Base-by-base conservation (phyloP, 2,329 filamentous ascomycete species). In the Fusarium poae region DNA sequence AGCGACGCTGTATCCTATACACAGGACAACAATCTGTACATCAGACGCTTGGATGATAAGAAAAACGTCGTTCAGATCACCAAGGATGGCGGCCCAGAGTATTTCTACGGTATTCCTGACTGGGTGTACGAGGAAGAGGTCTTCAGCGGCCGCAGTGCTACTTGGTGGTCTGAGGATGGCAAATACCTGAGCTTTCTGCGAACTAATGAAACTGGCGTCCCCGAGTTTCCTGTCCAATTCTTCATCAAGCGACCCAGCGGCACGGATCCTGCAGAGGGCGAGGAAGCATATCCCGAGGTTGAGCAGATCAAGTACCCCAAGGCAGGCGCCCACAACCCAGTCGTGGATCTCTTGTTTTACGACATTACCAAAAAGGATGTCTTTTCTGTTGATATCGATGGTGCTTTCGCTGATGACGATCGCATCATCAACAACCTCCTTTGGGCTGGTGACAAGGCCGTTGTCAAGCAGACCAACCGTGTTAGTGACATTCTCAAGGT, bases 241-340 rank as follows among this genome's bases (percentile, higher is more conserved):
- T 99, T 96, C 79, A 82, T 97, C 63, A 93, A 92, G 25, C 86
- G 93, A 43, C 95, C 96, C 3, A 97, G 92, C 70, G 93, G 93
- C 27, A 85, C 88, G 48, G 69, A 84, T 48, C 90, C 93, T 6
- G 78, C 83, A 11, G 59, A 73, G 29, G 94, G 93, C 21, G 88
- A 97, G 70, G 94, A 97, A 77, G 89, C 88, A 53, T 99, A 99
- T 76, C 96, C 96, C 0, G 94, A 98, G 75, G 90, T 95, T 35
- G 88, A 91, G 67, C 83, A 94, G 72, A 97, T 99, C 86, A 99
- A 99, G 79, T 99, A 99, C 75, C 97, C 96, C 48, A 98, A 98
- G 79, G 92, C 96, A 21, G 97, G 96, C 5, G 91, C 94, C 3
- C 94, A 95, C 46, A 99, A 99, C 78, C 96, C 96, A 1, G 88